Base-by-base conservation (phyloP, 176 grass and related monocot genomes). In the Puya raimondii region DNA sequence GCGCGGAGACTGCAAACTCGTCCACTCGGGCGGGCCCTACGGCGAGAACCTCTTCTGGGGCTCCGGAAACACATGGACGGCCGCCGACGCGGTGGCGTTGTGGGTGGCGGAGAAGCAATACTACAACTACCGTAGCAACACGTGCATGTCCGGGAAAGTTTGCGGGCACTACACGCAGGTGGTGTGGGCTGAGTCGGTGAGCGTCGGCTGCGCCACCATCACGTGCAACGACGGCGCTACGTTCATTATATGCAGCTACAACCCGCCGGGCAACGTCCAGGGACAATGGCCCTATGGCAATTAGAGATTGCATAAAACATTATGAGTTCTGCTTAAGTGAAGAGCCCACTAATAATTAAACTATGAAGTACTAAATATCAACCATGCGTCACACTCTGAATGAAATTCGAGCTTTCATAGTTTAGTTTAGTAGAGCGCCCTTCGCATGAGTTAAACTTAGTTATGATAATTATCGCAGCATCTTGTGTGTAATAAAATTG, bases 21-120 rank as follows among this genome's bases (percentile, higher is more conserved):
- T 69, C 14, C 79, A 81, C 50, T 81, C 71, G 20, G 70, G 64
- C 49, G 79, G 79, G 8, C 64, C 51, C 5, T 81, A 81, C 29
- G 79, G 71, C 2, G 71, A 81, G 79, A 81, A 81, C 71, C 12
- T 81, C 22, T 81, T 69, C 54, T 22, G 18, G 52, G 71, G 79
- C 33, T 48, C 0, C 11, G 52, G 71, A 11, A 8, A 10, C 1
- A 51, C 26, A 49, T 81, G 12, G 22, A 51, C 79, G 2, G 79
- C 64, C 2, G 18, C 17, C 0, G 79, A 81, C 48, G 71, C 70
- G 1, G 71, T 81, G 18, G 51, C 29, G 9, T 1, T 11, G 15
- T 74, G 71, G 71, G 79, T 74, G 25, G 7, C 21, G 11, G 71
- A 81, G 79, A 61, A 74, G 47, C 63, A 74, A 12, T 61, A 74